Evolutionary conservation across 169 alveolate species (phyloP), one percentile per base, ranked within the genome.

Genomic region (Prorocentrum cordatum): DNA sequence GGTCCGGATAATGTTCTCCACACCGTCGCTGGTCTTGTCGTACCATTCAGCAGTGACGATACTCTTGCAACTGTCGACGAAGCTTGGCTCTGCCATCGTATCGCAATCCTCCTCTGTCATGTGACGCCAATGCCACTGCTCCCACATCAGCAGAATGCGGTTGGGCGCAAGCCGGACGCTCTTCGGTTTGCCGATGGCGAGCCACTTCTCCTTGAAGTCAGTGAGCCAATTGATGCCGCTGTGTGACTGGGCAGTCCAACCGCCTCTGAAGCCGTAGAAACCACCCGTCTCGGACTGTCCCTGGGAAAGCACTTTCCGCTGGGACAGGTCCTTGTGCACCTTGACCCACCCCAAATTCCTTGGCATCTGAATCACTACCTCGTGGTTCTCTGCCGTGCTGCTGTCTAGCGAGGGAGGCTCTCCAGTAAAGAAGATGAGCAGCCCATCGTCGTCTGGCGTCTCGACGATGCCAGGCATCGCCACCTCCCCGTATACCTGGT

Each of bases 381-480:
- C 79, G 14, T 32, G 58, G 54, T 10, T 32, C 59, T 5, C 79
- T 58, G 20, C 35, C 24, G 31, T 39, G 32, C 50, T 42, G 50
- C 45, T 79, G 75, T 79, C 89, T 66, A 79, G 67, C 26, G 89
- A 66, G 27, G 89, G 89, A 32, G 45, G 1, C 58, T 79, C 89
- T 3, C 77, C 77, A 0, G 89, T 66, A 7, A 59, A 77, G 87
- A 77, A 77, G 67, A 77, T 26, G 18, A 36, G 79, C 26, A 71
- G 9, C 3, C 79, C 71, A 24, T 24, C 58, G 12, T 35, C 31
- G 20, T 20, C 32, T n/a, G n/a, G n/a, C 22, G 29, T 42, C 32
- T 77, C 87, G 31, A 38, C 59, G 2, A 79, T 61, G 35, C 89
- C 89, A 3, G 89, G 89, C 27, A 59, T 73, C 2, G 77, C 89